A percentile compares a stretch with the other conserved stretches of the same genome.
These are phyloP conservation scores for Didymella arachidicola DNA, from an alignment of 2,329 filamentous ascomycete genomes.

Conservation along the genomic window DNA sequence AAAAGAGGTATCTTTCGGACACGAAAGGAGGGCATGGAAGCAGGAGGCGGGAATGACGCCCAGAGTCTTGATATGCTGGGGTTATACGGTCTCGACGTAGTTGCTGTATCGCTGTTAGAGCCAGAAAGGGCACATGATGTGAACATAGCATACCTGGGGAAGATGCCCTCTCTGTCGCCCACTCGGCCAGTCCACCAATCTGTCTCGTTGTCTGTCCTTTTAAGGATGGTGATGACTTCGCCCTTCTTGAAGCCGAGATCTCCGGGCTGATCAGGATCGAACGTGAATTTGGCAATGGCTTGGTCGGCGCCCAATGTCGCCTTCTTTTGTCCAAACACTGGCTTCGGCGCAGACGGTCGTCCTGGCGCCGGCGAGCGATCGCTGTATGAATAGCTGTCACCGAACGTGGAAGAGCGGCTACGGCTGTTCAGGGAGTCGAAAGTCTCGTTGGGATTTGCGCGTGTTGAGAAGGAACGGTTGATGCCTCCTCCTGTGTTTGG, in stretches of 20 bases:
- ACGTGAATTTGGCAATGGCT: constrained; percentile 89
- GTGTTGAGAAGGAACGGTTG: constrained; percentile 60
- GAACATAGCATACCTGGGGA: constrained; percentile 70
- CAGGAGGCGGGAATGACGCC: constrained; percentile 3
- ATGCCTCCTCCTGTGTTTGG: constrained; percentile 48
- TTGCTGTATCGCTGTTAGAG: constrained; percentile 39
- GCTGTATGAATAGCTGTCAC: constrained; percentile 62
- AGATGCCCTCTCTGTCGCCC: constrained; percentile 85
- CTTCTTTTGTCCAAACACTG: constrained; percentile 70
- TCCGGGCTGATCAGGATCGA: constrained; percentile 91
- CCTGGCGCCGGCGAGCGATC: constrained; percentile 72
- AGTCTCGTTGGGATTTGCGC: constrained; percentile 59
- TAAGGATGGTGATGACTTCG: constrained; percentile 91
- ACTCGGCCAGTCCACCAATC: constrained; percentile 98
- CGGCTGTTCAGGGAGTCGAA: constrained; percentile 56
- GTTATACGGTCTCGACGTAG: constrained; percentile 51
- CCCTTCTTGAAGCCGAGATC: constrained; percentile 98
- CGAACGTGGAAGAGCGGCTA: constrained; percentile 53
- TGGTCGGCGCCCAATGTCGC: constrained; percentile 69
- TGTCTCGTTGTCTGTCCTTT: constrained; percentile 90
- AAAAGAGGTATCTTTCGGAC: constrained; percentile 25
- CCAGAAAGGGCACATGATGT: no score
- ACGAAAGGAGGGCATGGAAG: constrained; percentile 1
- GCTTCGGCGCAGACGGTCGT: constrained; percentile 87
- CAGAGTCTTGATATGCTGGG: neutral